A percentile compares a stretch with the other conserved stretches of the same genome.
Conservation (phyloP, 177 flowering plant species). For the Vitis hybrid region DNA sequence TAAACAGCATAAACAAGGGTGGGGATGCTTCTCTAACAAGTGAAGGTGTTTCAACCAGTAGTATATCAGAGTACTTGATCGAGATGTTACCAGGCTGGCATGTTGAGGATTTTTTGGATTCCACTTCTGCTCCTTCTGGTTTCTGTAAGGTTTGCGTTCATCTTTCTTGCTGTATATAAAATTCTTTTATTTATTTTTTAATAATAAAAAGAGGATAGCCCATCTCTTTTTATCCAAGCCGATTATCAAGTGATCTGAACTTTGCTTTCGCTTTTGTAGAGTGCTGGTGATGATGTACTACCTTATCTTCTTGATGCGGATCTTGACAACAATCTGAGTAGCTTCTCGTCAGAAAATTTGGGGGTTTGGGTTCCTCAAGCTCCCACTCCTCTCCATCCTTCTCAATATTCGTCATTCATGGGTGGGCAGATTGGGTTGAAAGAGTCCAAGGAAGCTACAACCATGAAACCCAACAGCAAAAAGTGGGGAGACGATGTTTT, state of each 20-base stretch:
- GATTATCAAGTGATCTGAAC: too few species aligned
- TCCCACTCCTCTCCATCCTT: conserved; percentile 21
- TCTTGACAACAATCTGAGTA: conserved; percentile 24
- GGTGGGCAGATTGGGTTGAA: conserved; percentile 25
- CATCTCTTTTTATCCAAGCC: too few species aligned
- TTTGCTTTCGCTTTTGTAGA: conserved; percentile 25
- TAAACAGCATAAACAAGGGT: neutral
- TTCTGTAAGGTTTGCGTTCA: conserved; percentile 66
- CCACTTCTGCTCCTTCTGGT: conserved; percentile 42
- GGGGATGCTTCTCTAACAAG: conserved; percentile 3
- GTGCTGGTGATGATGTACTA: conserved; percentile 13
- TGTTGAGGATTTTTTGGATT: conserved; percentile 78
- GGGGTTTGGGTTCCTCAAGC: conserved; percentile 73
- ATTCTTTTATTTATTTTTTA: too few species aligned
- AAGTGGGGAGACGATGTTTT: conserved; percentile 46
- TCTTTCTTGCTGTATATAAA: neutral
- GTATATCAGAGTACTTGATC: conserved; percentile 85
- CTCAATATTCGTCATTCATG: conserved; percentile 10
- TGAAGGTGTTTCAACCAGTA: conserved; percentile 44
- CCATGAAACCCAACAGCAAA: conserved; percentile 21
- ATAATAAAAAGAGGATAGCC: too few species aligned
- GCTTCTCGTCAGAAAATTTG: conserved; percentile 30
- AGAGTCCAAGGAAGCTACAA: conserved; percentile 30
- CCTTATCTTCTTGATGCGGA: conserved; percentile 33
- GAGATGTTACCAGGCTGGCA: conserved; percentile 91